phyloP scores from a whole-genome alignment of 306 rosid genomes.

The Geum urbanum region DNA sequence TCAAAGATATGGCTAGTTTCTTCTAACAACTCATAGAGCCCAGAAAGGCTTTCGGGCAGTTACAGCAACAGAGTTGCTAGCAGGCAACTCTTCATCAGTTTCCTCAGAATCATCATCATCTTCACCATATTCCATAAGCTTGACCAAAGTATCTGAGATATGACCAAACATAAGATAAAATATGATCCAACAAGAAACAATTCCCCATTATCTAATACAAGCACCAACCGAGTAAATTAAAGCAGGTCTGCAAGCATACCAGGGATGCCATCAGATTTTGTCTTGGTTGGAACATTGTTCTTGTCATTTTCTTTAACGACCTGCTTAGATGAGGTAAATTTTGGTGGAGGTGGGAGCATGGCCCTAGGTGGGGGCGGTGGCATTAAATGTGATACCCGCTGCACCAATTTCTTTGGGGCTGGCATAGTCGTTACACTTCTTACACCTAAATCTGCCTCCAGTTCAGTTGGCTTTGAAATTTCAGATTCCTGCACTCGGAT shows the following conservation, averaged over 20 bases:
- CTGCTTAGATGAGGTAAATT: slow-evolving; percentile 37
- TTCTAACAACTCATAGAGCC: slow-evolving; percentile 52
- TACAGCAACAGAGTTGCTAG: slow-evolving; percentile 23
- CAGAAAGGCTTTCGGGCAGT: slow-evolving; percentile 76
- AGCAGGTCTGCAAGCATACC: slow-evolving; percentile 42
- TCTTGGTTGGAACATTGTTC: slow-evolving; percentile 34
- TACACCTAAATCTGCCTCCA: slow-evolving; percentile 34
- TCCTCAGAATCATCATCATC: slow-evolving; percentile 79
- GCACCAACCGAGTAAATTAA: slow-evolving; percentile 2
- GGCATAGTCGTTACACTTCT: slow-evolving; percentile 76
- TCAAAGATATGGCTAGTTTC: slow-evolving; percentile 16
- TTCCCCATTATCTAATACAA: neutral
- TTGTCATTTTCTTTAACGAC: slow-evolving; percentile 39
- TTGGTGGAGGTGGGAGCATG: slow-evolving; percentile 69
- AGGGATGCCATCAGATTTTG: slow-evolving; percentile 52
- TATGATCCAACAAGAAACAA: neutral
- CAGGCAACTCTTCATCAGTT: slow-evolving; percentile 38
- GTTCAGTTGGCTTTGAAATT: slow-evolving; percentile 34
- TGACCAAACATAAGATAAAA: neutral
- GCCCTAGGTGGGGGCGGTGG: slow-evolving; percentile 44
- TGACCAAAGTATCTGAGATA: slow-evolving; percentile 75
- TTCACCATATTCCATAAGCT: slow-evolving; percentile 94
- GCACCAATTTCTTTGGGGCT: slow-evolving; percentile 70
- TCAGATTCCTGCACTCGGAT: slow-evolving; percentile 58
- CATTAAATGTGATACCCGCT: slow-evolving; percentile 42